phyloP scores from a whole-genome alignment of 2,329 filamentous ascomycete genomes.

The Tolypocladium amazonense region DNA sequence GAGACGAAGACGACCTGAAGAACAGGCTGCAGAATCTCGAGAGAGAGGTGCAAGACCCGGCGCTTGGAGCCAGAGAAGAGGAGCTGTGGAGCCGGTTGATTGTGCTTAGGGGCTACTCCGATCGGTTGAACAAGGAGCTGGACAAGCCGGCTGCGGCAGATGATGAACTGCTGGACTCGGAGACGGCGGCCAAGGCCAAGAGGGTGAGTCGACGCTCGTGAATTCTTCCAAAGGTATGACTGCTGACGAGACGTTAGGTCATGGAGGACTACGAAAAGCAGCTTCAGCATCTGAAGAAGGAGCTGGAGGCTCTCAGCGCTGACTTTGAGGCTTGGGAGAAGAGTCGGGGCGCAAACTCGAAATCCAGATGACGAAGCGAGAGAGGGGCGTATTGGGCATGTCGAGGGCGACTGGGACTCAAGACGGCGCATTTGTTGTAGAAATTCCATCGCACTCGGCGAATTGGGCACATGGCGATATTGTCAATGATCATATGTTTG shows the following conservation, averaged over 20 bases:
- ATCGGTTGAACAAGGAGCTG: slow-evolving; percentile 62
- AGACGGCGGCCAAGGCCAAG: slow-evolving; percentile 61
- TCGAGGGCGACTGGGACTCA: neutral
- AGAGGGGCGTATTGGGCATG: neutral
- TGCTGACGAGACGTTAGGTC: slow-evolving; percentile 38
- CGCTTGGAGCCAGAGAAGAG: slow-evolving; percentile 64
- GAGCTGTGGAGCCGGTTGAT: slow-evolving; percentile 80
- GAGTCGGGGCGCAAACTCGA: slow-evolving; percentile 30
- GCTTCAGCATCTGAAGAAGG: slow-evolving; percentile 63
- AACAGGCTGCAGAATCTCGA: slow-evolving; percentile 61
- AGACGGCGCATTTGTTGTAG: neutral
- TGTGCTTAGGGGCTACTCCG: slow-evolving; percentile 60
- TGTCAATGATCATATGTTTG: neutral
- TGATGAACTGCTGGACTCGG: slow-evolving; percentile 52
- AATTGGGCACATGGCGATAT: neutral
- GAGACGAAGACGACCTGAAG: slow-evolving; percentile 68
- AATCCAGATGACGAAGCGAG: slow-evolving; percentile 15
- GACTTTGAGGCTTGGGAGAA: slow-evolving; percentile 47
- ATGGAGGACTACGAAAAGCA: slow-evolving; percentile 75
- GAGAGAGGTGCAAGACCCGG: slow-evolving; percentile 61
- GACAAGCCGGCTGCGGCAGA: slow-evolving; percentile 52
- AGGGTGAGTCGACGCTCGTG: slow-evolving; percentile 42
- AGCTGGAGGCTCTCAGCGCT: slow-evolving; percentile 52
- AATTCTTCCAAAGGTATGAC: neutral
- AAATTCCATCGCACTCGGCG: neutral